These are phyloP conservation scores for Asterochloris erici DNA, from an alignment of 139 green algal species.

Conservation along the genomic window DNA sequence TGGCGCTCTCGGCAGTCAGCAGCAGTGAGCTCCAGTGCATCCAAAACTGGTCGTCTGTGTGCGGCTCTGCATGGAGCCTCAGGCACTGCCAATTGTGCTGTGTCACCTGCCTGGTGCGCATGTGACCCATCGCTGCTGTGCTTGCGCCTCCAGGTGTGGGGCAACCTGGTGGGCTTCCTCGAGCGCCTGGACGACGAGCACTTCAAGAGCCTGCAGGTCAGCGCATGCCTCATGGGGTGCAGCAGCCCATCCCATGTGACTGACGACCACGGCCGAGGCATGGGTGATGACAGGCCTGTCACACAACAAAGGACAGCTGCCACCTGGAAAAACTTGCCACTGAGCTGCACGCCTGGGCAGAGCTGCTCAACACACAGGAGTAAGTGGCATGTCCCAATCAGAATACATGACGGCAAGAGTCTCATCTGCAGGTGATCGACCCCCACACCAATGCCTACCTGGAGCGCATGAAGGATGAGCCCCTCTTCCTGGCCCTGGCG, in stretches of 20 bases:
- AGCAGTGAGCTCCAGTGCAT: too few species aligned
- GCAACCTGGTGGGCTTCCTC: slow-evolving; percentile 91
- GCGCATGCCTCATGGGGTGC: slow-evolving; percentile 9
- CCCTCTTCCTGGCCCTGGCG: slow-evolving; percentile 84
- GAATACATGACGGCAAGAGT: not conserved
- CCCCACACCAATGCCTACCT: slow-evolving; percentile 98
- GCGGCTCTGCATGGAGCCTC: not conserved
- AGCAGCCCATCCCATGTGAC: too few species aligned
- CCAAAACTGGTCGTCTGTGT: slow-evolving; percentile 56
- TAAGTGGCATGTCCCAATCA: too few species aligned
- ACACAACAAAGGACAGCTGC: too few species aligned
- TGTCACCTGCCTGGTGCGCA: not conserved
- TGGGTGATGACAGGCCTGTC: too few species aligned
- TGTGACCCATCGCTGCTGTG: too few species aligned
- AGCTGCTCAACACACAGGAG: too few species aligned
- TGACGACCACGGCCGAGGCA: too few species aligned
- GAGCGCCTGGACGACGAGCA: slow-evolving; percentile 98
- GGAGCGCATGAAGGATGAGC: slow-evolving; percentile 90
- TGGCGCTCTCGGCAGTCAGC: too few species aligned
- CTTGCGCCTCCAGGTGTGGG: slow-evolving; percentile 60
- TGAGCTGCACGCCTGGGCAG: too few species aligned
- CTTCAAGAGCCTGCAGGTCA: slow-evolving; percentile 93
- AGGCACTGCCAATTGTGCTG: too few species aligned
- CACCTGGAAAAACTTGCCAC: too few species aligned
- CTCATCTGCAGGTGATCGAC: slow-evolving; percentile 75